phyloP scores from a whole-genome alignment of 176 grass and related monocot genomes.

The Dendrocalamus sinicus region DNA sequence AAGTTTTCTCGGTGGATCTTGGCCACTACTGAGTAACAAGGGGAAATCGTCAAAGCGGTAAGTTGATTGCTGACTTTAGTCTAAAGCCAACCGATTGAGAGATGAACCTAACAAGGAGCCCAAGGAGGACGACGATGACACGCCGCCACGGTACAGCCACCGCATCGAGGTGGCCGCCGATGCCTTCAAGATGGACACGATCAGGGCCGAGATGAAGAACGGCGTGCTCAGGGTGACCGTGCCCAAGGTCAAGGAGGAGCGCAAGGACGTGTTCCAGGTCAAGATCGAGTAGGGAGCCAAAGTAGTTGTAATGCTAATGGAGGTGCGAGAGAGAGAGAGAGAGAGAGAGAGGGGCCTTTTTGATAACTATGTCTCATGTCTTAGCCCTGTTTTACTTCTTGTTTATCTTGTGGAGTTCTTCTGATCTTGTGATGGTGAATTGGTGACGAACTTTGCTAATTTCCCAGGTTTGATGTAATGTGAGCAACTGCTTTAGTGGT shows the following conservation, averaged over 20 bases:
- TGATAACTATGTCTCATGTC: slow-evolving; percentile 11
- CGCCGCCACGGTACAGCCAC: slow-evolving; percentile 14
- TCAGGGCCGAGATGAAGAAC: slow-evolving; percentile 82
- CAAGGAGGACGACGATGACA: slow-evolving; percentile 8
- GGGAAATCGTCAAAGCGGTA: too few relatives aligned
- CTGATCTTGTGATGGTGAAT: neutral
- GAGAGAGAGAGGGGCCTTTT: neutral
- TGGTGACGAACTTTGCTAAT: neutral
- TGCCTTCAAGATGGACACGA: slow-evolving; percentile 62
- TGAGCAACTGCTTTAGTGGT: neutral
- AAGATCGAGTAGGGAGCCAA: slow-evolving; percentile 43
- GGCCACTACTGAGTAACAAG: too few relatives aligned
- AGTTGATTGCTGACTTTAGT: too few relatives aligned
- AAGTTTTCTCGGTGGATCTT: too few relatives aligned
- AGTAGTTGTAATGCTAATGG: neutral
- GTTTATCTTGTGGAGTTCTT: neutral
- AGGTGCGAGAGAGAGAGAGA: neutral
- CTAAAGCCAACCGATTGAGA: too few relatives aligned
- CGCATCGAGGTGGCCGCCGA: slow-evolving; percentile 52
- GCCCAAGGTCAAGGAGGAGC: slow-evolving; percentile 58
- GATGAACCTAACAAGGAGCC: too few relatives aligned
- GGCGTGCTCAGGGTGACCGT: slow-evolving; percentile 48
- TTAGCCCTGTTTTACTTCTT: neutral
- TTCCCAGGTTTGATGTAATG: neutral
- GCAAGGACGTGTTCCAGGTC: neutral